Percentiles rank a stretch among this genome's conserved stretches.
Evolutionary conservation across 2,329 filamentous ascomycete species (phyloP).

Genomic region (Myrmaecium sp.): DNA sequence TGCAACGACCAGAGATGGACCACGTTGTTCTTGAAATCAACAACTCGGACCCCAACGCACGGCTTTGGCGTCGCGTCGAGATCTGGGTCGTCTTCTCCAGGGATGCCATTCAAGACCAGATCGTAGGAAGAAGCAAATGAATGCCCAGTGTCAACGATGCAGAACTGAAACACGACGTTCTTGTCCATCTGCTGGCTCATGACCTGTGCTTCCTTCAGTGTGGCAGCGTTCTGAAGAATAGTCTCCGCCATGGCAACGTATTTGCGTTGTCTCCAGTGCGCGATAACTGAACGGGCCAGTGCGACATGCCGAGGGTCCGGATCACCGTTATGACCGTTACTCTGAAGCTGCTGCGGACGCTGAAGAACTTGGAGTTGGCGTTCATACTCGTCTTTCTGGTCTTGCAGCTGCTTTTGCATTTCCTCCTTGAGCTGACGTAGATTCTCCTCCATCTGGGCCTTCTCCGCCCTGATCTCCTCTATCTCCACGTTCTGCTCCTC

Average conservation of each 20-base stretch:
- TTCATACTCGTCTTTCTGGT: constrained; percentile 73
- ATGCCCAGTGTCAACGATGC: constrained; percentile 77
- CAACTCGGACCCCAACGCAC: constrained; percentile 75
- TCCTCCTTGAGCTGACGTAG: constrained; percentile 65
- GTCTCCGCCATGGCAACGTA: constrained; percentile 91
- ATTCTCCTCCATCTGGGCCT: constrained; percentile 67
- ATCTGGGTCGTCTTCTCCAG: constrained; percentile 67
- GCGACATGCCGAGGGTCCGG: constrained; percentile 8
- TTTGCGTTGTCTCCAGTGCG: constrained; percentile 66
- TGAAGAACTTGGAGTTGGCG: constrained; percentile 54
- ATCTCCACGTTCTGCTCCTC: constrained; percentile 63
- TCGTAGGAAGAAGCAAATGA: constrained; percentile 88
- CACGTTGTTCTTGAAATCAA: constrained; percentile 75
- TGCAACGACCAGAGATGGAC: constrained; percentile 89
- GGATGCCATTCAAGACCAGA: constrained; percentile 81
- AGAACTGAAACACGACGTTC: constrained; percentile 85
- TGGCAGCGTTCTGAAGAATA: constrained; percentile 71
- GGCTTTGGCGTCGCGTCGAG: constrained; percentile 73
- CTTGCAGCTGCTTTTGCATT: constrained; percentile 71
- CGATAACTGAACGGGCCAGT: constrained; percentile 44
- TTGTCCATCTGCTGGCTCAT: constrained; percentile 97
- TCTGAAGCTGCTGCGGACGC: constrained; percentile 34
- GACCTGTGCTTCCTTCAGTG: constrained; percentile 87
- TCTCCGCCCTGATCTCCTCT: constrained; percentile 70
- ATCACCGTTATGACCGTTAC: constrained; percentile 9